Evolutionary conservation across 805 yeast genomes (phyloP).

Genomic region (Candida krabiensis): DNA sequence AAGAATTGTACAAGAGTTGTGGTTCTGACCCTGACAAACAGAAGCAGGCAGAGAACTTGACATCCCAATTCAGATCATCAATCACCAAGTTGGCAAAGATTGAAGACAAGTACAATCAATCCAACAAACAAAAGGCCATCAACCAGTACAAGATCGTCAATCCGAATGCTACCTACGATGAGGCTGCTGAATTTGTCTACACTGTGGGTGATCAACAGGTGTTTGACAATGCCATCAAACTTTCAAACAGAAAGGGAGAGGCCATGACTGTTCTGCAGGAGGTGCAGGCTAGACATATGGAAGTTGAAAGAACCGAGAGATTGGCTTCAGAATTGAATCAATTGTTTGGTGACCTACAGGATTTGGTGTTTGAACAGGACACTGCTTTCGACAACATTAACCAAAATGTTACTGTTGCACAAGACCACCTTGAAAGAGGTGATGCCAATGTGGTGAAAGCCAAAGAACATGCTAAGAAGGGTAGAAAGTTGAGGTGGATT

Average conservation of each 20-base stretch:
- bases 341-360: conserved; percentile 94
- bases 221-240: conserved; percentile 88
- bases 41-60: conserved; percentile 87
- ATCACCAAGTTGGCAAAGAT: conserved; percentile 85
- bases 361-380: conserved; percentile 93
- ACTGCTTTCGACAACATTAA: conserved; percentile 80
- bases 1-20: conserved; percentile 69
- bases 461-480: conserved; percentile 80
- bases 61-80: conserved; percentile 78
- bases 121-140: conserved; percentile 83
- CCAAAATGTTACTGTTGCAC: conserved; percentile 78
- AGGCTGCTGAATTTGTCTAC: conserved; percentile 81
- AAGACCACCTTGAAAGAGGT: conserved; percentile 89
- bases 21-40: conserved; percentile 75
- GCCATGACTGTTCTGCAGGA: conserved; percentile 94
- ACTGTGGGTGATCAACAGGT: conserved; percentile 87
- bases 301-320: conserved; percentile 89
- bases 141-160: conserved; percentile 89
- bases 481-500: conserved; percentile 89
- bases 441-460: conserved; percentile 93
- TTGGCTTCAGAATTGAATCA: conserved; percentile 95
- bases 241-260: conserved; percentile 88
- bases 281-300: conserved; percentile 94
- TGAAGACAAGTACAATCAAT: conserved; percentile 83
- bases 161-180: conserved; percentile 81